Base-by-base conservation (phyloP, 495 filamentous ascomycete species). In the Wilcoxina mikolae region DNA sequence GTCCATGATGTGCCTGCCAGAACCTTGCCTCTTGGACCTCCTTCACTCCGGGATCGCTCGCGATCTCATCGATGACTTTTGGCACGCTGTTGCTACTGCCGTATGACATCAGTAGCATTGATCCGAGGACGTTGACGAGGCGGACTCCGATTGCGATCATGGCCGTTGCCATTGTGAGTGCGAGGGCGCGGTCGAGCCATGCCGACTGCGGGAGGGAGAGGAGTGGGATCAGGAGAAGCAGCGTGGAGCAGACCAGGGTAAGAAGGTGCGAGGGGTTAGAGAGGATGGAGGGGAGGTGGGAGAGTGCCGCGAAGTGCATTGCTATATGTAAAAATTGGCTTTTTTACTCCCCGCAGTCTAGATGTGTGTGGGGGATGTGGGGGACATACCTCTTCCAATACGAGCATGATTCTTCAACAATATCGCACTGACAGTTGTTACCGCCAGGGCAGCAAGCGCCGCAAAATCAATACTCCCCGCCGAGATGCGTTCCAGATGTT, bases 1-100 rank as follows among this genome's bases (percentile, higher is more conserved):
- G 72, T 2, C 91, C 89, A 66, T 96, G 94, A 68, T 98, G 91
- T 18, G 95, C 93, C 72, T 98, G 91, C 91, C 91, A 98, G 70
- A 98, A 94, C 62, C 84, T 76, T 1, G 87, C 89, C 64, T 95
- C 90, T 51, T 93, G 85, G 49, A 98, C 78, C 0, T 74, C 74
- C 28, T 75, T 78, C 5, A 98, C 79, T 27, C 75, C 74, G 5
- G 81, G 80, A 52, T 95, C 88, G 4, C 78, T 74, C 65, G 84
- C 81, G 54, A 98, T 89, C 66, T 90, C 89, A 25, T 76, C 76
- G 53, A 98, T 71, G 2, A 95, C 83, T 42, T 84, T 82, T 0
- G 74, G 73, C 0, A 95, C 84, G 3, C 7, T 9, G 4, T 35
- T 17, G 7, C 78, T 81, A 0, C 74, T 76, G 0, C 74, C 76